These are phyloP conservation scores for Rhododendron henanense DNA, from an alignment of 148 eudicot species.

Conservation along the genomic window DNA sequence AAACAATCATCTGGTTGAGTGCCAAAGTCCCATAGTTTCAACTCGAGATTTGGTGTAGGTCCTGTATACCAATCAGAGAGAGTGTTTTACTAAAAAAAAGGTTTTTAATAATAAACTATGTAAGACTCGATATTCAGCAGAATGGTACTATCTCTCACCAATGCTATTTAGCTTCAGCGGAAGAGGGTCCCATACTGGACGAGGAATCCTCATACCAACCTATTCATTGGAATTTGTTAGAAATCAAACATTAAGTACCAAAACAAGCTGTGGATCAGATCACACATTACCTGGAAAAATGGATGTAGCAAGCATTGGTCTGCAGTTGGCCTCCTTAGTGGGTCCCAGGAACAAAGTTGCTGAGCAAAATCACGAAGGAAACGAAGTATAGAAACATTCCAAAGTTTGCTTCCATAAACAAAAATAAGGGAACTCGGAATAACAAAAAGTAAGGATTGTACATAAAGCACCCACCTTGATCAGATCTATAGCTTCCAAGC, in stretches of 20 bases:
- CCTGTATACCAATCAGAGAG: constrained; percentile 33
- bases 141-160: constrained; percentile 29
- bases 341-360: constrained; percentile 94
- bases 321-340: constrained; percentile 83
- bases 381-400: background rate
- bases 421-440: constrained; percentile 1
- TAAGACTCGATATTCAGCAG: background rate
- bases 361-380: constrained; percentile 25
- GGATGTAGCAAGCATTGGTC: constrained; percentile 81
- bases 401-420: background rate
- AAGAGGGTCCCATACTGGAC: constrained; percentile 50
- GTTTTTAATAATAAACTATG: background rate
- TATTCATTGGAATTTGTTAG: constrained; percentile 21
- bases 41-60: constrained; percentile 74
- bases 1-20: constrained; percentile 73
- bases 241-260: background rate
- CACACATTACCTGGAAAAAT: constrained; percentile 64
- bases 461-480: constrained; percentile 53
- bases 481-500: constrained; percentile 81
- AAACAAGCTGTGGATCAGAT: constrained; percentile 11
- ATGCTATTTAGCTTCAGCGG: constrained; percentile 43
- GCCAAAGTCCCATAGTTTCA: constrained; percentile 85
- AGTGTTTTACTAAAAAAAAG: background rate
- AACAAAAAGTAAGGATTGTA: background rate
- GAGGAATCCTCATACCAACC: constrained; percentile 58